Percentiles rank a stretch among this genome's conserved stretches.
These are phyloP conservation scores for Leptodermis oblonga DNA, from an alignment of 257 asterid genomes.

Conservation along the genomic window DNA sequence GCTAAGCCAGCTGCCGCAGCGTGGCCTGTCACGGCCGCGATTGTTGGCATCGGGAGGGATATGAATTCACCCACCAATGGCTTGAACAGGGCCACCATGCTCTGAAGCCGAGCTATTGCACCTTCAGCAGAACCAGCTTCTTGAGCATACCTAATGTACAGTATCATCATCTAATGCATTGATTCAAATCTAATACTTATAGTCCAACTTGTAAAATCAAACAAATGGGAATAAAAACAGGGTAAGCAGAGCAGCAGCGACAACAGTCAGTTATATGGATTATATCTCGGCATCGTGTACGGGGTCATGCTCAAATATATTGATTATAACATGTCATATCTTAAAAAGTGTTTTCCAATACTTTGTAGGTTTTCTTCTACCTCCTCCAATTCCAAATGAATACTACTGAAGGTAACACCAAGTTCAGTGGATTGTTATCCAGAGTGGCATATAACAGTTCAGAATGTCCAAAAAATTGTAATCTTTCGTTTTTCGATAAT, in stretches of 20 bases:
- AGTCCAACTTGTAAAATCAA: neutral
- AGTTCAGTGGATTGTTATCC: too few relatives aligned
- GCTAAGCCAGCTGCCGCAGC: constrained; percentile 82
- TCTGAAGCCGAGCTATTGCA: constrained; percentile 38
- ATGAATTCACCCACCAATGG: constrained; percentile 63
- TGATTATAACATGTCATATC: too few relatives aligned
- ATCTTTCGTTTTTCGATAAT: too few relatives aligned
- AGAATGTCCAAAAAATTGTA: too few relatives aligned
- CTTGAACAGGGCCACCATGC: constrained; percentile 55
- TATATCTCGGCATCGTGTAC: too few relatives aligned
- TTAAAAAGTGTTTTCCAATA: too few relatives aligned
- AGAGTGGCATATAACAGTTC: too few relatives aligned
- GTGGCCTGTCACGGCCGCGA: constrained; percentile 80
- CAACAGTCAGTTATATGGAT: too few relatives aligned
- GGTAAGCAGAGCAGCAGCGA: neutral
- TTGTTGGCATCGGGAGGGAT: constrained; percentile 72
- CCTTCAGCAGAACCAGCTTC: constrained; percentile 51
- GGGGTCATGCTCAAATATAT: too few relatives aligned
- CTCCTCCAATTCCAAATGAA: too few relatives aligned
- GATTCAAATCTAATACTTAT: neutral
- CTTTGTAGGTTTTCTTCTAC: too few relatives aligned
- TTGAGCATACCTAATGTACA: constrained; percentile 49
- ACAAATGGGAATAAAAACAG: neutral
- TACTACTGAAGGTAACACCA: too few relatives aligned
- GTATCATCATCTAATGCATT: neutral